Evolutionary conservation across 257 asterid species (phyloP).

Genomic region (Avicennia marina): DNA sequence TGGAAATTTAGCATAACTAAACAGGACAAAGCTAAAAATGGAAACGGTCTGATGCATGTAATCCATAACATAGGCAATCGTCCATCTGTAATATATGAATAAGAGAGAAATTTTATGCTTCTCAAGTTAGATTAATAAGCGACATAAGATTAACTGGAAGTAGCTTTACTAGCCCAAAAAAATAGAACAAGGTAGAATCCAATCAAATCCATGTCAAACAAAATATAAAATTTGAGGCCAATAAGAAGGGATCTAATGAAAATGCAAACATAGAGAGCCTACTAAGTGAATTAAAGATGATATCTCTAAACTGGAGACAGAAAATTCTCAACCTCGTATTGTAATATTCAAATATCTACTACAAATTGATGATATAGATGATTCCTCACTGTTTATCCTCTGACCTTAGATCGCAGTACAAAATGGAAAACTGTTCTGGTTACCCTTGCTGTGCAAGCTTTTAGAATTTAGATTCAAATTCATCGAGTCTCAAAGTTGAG

Average conservation of each 20-base stretch:
- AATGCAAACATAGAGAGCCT: neutral
- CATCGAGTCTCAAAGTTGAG: slow-evolving; percentile 1
- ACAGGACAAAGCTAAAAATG: neutral
- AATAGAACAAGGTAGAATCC: too few species aligned
- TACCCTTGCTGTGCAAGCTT: slow-evolving; percentile 10
- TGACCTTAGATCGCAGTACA: slow-evolving; percentile 17
- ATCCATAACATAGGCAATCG: neutral
- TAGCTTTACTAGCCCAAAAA: too few species aligned
- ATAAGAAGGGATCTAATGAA: neutral
- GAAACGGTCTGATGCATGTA: neutral
- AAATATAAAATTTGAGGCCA: neutral
- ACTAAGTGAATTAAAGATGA: neutral
- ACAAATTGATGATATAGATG: slow-evolving; percentile 10
- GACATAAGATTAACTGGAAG: too few species aligned
- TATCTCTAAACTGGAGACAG: slow-evolving; percentile 12
- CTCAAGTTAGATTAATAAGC: neutral
- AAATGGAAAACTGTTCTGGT: neutral
- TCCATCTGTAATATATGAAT: neutral
- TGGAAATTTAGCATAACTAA: neutral
- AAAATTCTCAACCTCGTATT: slow-evolving; percentile 2
- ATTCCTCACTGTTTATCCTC: slow-evolving; percentile 16
- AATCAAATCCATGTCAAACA: neutral
- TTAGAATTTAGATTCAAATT: slow-evolving; percentile 15
- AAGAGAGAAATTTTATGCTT: neutral
- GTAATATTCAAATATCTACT: slow-evolving; percentile 1